Evolutionary conservation across 768 basidiomycete species (phyloP).

Genomic region (Galerina marginata): DNA sequence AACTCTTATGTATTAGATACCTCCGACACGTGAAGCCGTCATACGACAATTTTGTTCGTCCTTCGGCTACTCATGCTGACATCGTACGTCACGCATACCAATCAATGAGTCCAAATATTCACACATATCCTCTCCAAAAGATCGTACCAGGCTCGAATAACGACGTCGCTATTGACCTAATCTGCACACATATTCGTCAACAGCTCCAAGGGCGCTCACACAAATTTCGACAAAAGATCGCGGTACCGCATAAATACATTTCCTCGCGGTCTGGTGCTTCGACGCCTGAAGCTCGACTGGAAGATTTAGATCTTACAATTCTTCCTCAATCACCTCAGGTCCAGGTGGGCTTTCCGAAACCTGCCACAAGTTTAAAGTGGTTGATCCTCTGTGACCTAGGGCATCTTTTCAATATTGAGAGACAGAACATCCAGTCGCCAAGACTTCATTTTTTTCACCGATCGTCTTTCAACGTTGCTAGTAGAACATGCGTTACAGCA

Average conservation of each 20-base stretch:
- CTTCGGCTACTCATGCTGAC: constrained; percentile 86
- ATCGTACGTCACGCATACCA: constrained; percentile 57
- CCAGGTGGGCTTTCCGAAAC: constrained; percentile 49
- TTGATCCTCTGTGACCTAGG: constrained; percentile 47
- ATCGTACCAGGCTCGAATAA: constrained; percentile 97
- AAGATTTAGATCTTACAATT: constrained; percentile 63
- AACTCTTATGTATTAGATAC: constrained; percentile 56
- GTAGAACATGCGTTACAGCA: constrained; percentile 84
- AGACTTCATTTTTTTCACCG: constrained; percentile 93
- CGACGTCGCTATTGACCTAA: constrained; percentile 88
- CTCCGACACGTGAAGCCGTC: constrained; percentile 94
- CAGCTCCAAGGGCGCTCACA: constrained; percentile 82
- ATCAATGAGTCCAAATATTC: background rate
- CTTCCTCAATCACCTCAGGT: constrained; percentile 84
- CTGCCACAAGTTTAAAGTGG: background rate
- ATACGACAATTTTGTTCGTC: constrained; percentile 92
- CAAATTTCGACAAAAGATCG: constrained; percentile 76
- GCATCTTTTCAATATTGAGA: constrained; percentile 87
- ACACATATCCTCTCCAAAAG: constrained; percentile 41
- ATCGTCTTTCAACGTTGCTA: constrained; percentile 83
- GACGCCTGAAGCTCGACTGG: constrained; percentile 41
- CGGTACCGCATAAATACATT: constrained; percentile 51
- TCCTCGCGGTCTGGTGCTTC: constrained; percentile 40
- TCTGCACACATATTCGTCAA: constrained; percentile 86
- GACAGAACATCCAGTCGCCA: constrained; percentile 72